Evolutionary conservation across 805 yeast genomes (phyloP).

Genomic region (Lipomyces mesembrius): DNA sequence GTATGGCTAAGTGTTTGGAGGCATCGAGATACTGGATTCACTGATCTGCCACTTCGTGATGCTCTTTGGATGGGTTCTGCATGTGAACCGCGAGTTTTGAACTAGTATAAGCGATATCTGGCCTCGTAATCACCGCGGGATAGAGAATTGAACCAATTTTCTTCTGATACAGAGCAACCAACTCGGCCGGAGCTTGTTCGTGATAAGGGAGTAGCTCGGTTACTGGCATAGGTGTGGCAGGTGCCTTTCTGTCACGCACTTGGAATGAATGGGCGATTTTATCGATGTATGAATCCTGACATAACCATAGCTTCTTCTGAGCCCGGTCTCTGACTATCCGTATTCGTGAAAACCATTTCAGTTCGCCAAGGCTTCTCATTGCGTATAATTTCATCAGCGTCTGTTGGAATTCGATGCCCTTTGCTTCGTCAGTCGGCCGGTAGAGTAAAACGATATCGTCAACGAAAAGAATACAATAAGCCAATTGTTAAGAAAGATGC

Average conservation of each 20-base stretch:
- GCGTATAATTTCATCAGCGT: too few relatives aligned
- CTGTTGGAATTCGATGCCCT: too few relatives aligned
- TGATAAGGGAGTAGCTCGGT: neutral
- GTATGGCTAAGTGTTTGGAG: constrained; percentile 39
- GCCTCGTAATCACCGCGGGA: neutral
- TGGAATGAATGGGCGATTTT: neutral
- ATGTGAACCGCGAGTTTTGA: neutral
- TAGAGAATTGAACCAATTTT: neutral
- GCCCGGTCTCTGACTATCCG: neutral
- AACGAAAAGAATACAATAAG: too few relatives aligned
- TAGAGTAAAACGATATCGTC: too few relatives aligned
- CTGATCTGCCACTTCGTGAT: neutral
- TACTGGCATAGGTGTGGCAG: neutral
- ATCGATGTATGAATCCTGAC: neutral
- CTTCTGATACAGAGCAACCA: neutral
- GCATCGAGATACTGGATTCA: too few relatives aligned
- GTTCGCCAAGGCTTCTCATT: too few relatives aligned
- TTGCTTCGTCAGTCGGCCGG: too few relatives aligned
- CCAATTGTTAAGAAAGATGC: too few relatives aligned
- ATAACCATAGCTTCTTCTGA: neutral
- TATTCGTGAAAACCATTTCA: too few relatives aligned
- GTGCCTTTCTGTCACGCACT: neutral
- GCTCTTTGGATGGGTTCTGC: neutral
- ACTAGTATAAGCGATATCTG: neutral
- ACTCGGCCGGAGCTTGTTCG: neutral